Evolutionary conservation across 345 rosid genomes (phyloP).

Genomic region (Acer negundo): DNA sequence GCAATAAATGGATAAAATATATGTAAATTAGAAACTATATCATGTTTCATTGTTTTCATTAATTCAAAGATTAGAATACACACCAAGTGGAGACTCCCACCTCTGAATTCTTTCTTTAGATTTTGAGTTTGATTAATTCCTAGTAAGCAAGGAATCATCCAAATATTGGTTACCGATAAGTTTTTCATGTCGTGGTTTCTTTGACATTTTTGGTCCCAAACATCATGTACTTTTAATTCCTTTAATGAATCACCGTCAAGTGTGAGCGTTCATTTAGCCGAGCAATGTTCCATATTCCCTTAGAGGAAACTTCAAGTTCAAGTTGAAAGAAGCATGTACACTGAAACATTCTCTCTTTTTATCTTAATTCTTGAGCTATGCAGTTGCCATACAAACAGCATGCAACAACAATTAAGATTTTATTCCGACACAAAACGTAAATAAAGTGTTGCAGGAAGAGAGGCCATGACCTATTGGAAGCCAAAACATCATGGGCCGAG

Average conservation of each 20-base stretch:
- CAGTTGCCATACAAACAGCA: no score
- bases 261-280: no score
- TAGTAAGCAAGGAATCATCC: background rate
- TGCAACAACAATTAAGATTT: no score
- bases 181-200: no score
- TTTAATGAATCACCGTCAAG: no score
- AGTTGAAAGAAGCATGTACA: background rate
- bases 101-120: background rate
- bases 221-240: no score
- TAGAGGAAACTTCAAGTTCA: background rate
- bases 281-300: no score
- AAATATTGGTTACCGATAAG: background rate
- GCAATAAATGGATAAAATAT: constrained; percentile 17
- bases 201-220: background rate
- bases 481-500: background rate
- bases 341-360: background rate
- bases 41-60: background rate
- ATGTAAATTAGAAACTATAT: background rate
- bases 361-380: background rate
- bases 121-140: background rate
- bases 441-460: background rate
- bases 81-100: background rate
- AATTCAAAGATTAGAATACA: background rate
- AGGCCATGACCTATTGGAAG: background rate
- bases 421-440: background rate